These are phyloP conservation scores for Lactarius tabidus DNA, from an alignment of 768 basidiomycete genomes.

Conservation along the genomic window DNA sequence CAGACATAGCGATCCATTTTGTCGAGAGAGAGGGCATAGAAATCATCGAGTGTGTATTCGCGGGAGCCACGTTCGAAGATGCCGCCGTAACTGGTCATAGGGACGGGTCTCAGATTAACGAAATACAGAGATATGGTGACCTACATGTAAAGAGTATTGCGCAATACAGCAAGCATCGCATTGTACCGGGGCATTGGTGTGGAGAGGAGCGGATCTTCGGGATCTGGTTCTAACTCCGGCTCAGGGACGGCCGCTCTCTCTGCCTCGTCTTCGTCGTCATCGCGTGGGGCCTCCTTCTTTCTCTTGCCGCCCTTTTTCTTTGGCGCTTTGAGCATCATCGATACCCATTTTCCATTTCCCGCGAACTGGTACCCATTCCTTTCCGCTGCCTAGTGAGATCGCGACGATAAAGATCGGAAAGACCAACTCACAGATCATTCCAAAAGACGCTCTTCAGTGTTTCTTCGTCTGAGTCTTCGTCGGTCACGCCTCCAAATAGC, in stretches of 20 bases:
- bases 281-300: constrained; percentile 29
- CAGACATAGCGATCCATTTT: constrained; percentile 79
- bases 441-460: constrained; percentile 80
- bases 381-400: not conserved
- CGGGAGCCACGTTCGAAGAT: constrained; percentile 78
- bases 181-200: constrained; percentile 76
- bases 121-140: constrained; percentile 30
- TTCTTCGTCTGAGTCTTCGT: constrained; percentile 84
- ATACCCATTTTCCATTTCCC: constrained; percentile 76
- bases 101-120: not conserved
- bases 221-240: constrained; percentile 46
- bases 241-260: constrained; percentile 34
- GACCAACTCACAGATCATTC: constrained; percentile 67
- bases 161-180: constrained; percentile 79
- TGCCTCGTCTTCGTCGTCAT: constrained; percentile 29
- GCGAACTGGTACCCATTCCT: constrained; percentile 76
- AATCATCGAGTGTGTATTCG: constrained; percentile 90
- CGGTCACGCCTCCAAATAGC: constrained; percentile 84
- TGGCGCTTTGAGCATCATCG: constrained; percentile 61
- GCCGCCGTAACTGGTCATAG: constrained; percentile 68
- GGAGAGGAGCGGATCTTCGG: constrained; percentile 62
- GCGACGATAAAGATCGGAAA: not conserved
- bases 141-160: constrained; percentile 83
- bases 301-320: constrained; percentile 49
- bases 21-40: constrained; percentile 73